Evolutionary conservation across 495 filamentous ascomycete genomes (phyloP), one percentile per base, ranked within the genome.

Genomic region (Penicillium angulare): DNA sequence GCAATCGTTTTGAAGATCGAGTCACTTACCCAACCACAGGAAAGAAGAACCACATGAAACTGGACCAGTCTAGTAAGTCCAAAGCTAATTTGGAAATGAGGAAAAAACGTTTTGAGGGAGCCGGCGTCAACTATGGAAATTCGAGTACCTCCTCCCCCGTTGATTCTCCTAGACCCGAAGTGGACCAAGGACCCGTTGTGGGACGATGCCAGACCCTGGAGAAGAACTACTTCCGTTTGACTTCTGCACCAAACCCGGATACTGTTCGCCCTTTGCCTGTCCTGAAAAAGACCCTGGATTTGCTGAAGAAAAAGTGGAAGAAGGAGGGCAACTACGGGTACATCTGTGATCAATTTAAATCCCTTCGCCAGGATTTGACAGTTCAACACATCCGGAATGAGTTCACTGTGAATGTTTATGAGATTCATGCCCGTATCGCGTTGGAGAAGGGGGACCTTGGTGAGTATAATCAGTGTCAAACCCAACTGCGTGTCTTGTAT

Each of bases 401-500:
- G 40, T 97, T 97, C 67, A 96, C 92, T 5, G 91, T 97, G 45
- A 84, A 78, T 51, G 93, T 96, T 40, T 99, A 99, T 69, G 93
- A 99, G 77, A 90, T 92, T 51, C 95, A 99, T 74, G 95, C 92
- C 44, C 86, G 93, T 34, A 97, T 99, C 74, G 93, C 93, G 53
- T 76, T 99, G 66, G 93, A 99, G 78, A 97, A 95, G 81, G 91
- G 87, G 67, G 93, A 99, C 79, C 81, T 97, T 76, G 92, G 93
- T 99, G 93, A 99, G 93, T 99, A 97, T 90, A 99, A 99, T 79
- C 93, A 99, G 82, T 99, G 93, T 70, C 95, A 97, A 77, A 96
- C 93, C 52, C 93, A 97, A 75, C 81, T 99, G 63, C 87, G 88
- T 63, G 88, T 86, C 49, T 77, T 99, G 58, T 97, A 99, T 68